Base-by-base conservation (phyloP, 2,329 filamentous ascomycete genomes). In the Diaporthe vexans region DNA sequence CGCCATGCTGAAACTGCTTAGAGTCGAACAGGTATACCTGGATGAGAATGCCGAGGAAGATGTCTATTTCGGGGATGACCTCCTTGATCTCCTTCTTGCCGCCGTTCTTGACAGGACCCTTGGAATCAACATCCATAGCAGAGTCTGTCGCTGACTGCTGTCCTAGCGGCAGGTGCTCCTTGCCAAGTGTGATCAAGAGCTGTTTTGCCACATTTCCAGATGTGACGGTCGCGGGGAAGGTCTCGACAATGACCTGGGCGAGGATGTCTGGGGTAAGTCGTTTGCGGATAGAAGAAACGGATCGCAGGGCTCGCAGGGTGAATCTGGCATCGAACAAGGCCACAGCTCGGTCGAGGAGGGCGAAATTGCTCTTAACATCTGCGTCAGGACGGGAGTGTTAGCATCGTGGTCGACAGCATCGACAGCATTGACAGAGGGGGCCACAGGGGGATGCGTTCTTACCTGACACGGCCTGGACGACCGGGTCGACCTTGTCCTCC, bases 351-450 rank as follows among this genome's bases (percentile, higher is more conserved):
- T 98, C 95, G 81, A 99, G 90, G 77, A 99, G 90, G 70, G 91
- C 91, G 82, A 98, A 98, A 86, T 97, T 98, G 88, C 91, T 93
- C 86, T 95, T 97, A 86, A 99, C 97, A 84, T 98, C 97, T 98
- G 82, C 52, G 73, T 75, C 67, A 33, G 35, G 76, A 40, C 48
- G 43, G 21, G 24, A 2, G 35, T 24, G 68, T 73, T 74, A 73
- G 24, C 48, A 40, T 71, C 19, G 51, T 57, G 54, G 43, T 65
- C 19, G 15, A 33, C 13, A 5, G 19, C 54, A 48, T 65, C 19
- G 15, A 33, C 13, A 5, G 19, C 54, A 52, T 21, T 2, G 59
- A 65, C 24, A 35, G 54, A 24, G 26, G 17, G 24, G 37, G 24
- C 43, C 5, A 51, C 8, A 24, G 37, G 17, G 56, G 74, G 61